Evolutionary conservation across 345 rosid species (phyloP).

Genomic region (Kernera saxatilis): DNA sequence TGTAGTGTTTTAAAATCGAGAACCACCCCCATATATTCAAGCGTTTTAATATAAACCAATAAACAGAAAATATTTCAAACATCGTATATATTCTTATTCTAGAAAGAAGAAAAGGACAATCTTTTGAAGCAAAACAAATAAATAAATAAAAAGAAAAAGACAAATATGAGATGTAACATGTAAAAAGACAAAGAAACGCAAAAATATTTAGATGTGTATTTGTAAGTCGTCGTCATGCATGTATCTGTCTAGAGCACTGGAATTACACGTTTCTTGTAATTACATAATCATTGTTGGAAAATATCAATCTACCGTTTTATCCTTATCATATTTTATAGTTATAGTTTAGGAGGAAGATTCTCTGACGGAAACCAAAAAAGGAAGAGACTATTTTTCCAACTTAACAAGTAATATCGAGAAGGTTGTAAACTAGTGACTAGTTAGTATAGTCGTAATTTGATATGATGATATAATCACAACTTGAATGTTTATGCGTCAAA

Average conservation of each 20-base stretch:
- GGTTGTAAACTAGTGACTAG: neutral
- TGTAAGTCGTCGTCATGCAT: constrained; percentile 1
- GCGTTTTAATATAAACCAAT: neutral
- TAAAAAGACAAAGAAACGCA: neutral
- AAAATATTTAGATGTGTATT: neutral
- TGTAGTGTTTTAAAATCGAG: neutral
- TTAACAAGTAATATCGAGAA: neutral
- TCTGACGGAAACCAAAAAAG: neutral
- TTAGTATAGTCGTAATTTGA: neutral
- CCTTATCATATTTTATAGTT: neutral
- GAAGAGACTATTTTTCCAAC: neutral
- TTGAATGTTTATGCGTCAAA: neutral
- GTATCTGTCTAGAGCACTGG: neutral
- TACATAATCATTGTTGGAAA: neutral
- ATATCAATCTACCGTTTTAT: neutral
- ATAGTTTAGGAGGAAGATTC: neutral
- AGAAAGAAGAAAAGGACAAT: neutral
- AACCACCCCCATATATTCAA: neutral
- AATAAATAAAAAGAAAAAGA: neutral
- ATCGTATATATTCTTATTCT: neutral
- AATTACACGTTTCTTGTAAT: neutral
- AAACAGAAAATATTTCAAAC: neutral
- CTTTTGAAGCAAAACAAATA: no score
- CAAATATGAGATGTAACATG: neutral
- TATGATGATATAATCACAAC: neutral